Evolutionary conservation across 2,329 filamentous ascomycete genomes (phyloP).

Genomic region (Sporothrix phasma): DNA sequence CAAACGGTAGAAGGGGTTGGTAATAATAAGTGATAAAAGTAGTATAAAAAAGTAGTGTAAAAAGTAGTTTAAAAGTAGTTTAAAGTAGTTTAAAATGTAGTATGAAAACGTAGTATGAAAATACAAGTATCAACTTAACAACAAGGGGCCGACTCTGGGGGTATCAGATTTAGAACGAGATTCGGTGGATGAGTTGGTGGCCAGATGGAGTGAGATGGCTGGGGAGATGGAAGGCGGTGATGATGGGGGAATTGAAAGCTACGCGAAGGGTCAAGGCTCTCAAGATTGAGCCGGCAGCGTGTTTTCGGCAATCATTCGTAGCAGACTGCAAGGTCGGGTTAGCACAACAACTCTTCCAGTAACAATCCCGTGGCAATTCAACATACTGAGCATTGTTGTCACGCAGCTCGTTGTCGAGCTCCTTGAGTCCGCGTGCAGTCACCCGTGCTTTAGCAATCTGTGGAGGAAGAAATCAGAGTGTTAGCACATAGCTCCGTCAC

Average conservation of each 20-base stretch:
- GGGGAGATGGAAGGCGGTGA: no score
- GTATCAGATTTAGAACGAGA: conserved; percentile 14
- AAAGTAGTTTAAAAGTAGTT: not conserved
- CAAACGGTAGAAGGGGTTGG: not conserved
- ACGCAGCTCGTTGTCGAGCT: conserved; percentile 24
- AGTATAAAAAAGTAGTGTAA: not conserved
- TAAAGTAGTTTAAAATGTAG: no score
- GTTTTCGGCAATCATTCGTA: conserved; percentile 13
- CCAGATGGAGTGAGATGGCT: not conserved
- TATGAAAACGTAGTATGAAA: not conserved
- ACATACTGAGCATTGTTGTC: conserved; percentile 23
- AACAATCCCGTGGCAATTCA: not conserved
- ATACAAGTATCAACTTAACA: not conserved
- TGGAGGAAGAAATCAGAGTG: not conserved
- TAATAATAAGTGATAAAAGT: not conserved
- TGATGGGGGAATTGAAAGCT: not conserved
- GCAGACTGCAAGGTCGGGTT: not conserved
- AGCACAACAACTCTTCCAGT: not conserved
- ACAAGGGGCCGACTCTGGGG: conserved; percentile 7
- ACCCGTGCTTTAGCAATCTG: conserved; percentile 27
- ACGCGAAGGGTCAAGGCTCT: not conserved
- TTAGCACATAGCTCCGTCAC: not conserved
- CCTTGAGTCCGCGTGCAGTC: conserved; percentile 23
- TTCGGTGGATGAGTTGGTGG: not conserved
- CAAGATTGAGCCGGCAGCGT: conserved; percentile 6